Evolutionary conservation across 176 grass and related monocot species (phyloP).

Genomic region (sorghum (Sorghum bicolor)): DNA sequence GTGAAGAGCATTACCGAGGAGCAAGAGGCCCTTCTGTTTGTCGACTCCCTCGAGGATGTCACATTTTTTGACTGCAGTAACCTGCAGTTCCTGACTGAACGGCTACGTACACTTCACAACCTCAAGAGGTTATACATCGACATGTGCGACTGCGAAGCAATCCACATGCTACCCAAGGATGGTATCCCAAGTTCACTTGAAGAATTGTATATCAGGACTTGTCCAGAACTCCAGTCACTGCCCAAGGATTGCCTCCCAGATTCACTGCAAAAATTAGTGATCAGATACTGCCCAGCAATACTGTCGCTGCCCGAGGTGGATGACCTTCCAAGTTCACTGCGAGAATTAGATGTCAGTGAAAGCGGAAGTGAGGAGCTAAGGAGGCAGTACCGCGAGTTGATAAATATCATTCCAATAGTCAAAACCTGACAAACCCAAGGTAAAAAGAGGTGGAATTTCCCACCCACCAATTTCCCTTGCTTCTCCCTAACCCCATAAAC

Average conservation of each 20-base stretch:
- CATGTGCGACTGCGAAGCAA: not conserved
- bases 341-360: fast-evolving
- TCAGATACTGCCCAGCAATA: not conserved
- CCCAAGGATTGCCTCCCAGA: not conserved
- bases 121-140: not conserved
- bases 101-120: not conserved
- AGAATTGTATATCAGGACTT: fast-evolving
- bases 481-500: no score
- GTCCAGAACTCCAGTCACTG: not conserved
- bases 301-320: not conserved
- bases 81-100: not conserved
- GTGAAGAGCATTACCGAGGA: not conserved
- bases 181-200: not conserved
- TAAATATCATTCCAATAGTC: slow-evolving; percentile 20
- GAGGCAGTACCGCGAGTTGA: not conserved
- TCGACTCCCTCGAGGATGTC: not conserved
- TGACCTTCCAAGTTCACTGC: not conserved
- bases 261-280: not conserved
- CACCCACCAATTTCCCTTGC: not conserved
- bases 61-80: fast-evolving
- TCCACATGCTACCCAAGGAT: not conserved
- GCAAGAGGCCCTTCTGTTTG: not conserved
- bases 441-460: not conserved
- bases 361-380: not conserved
- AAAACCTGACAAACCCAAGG: not conserved